Percentiles rank a stretch among this genome's conserved stretches.
These are phyloP conservation scores for Globisporangium megalacanthum DNA, from an alignment of 352 stramenopile species.

Conservation along the genomic window DNA sequence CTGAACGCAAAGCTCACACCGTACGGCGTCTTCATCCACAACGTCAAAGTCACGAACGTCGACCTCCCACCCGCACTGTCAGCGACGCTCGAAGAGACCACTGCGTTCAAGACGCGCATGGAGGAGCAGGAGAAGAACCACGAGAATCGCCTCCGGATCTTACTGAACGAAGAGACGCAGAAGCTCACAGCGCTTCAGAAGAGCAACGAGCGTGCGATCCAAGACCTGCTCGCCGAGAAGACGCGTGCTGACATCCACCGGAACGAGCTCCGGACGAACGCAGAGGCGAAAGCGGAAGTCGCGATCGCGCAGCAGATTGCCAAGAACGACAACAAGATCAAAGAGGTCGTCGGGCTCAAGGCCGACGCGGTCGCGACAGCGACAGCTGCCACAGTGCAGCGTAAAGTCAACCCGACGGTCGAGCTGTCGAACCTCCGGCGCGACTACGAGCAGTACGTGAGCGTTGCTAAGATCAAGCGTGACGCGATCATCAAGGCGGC, in stretches of 20 bases:
- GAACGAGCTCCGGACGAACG: slow-evolving; percentile 69
- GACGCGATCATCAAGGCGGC: slow-evolving; percentile 67
- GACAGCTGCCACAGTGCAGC: slow-evolving; percentile 47
- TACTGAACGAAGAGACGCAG: slow-evolving; percentile 82
- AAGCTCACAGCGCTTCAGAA: slow-evolving; percentile 79
- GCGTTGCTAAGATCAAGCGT: slow-evolving; percentile 51
- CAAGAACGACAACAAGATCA: slow-evolving; percentile 60
- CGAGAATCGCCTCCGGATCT: slow-evolving; percentile 77
- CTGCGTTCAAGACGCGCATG: slow-evolving; percentile 85
- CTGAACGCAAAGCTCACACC: slow-evolving; percentile 61
- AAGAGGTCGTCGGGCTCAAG: slow-evolving; percentile 61
- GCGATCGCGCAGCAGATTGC: slow-evolving; percentile 56
- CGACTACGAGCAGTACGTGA: slow-evolving; percentile 67
- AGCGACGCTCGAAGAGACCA: slow-evolving; percentile 69
- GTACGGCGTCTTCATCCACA: slow-evolving; percentile 72
- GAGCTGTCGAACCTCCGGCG: slow-evolving; percentile 51
- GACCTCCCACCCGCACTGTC: slow-evolving; percentile 60
- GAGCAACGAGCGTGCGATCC: slow-evolving; percentile 67
- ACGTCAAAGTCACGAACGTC: slow-evolving; percentile 86
- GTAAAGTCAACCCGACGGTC: slow-evolving; percentile 50
- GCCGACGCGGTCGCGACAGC: slow-evolving; percentile 51
- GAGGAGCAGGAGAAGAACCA: slow-evolving; percentile 88
- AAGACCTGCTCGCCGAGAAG: slow-evolving; percentile 67
- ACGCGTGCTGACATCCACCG: slow-evolving; percentile 66
- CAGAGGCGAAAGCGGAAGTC: slow-evolving; percentile 72